A percentile compares a stretch with the other conserved stretches of the same genome.
Conservation (phyloP, 2,329 filamentous ascomycete species). For the Cladosporium sp. region DNA sequence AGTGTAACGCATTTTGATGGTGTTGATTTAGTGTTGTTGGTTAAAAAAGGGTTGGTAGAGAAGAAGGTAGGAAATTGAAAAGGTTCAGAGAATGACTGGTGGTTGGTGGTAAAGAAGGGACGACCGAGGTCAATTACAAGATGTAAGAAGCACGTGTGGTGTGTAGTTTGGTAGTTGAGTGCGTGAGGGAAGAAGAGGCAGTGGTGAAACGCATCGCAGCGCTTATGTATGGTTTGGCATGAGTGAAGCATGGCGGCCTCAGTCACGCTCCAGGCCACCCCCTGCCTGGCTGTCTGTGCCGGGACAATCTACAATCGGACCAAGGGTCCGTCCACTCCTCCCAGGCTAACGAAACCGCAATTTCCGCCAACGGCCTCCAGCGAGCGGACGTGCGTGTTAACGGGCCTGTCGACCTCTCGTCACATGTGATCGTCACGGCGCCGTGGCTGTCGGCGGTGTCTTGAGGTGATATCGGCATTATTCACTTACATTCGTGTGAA, state of each 20-base stretch:
- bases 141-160: slow-evolving; percentile 5
- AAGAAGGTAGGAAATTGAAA: slow-evolving; percentile 5
- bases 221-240: slow-evolving; percentile 9
- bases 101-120: slow-evolving; percentile 13
- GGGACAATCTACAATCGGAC: too few relatives aligned
- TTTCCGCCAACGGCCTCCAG: slow-evolving; percentile 3
- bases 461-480: too few relatives aligned
- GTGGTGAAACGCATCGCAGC: slow-evolving; percentile 9
- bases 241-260: not conserved
- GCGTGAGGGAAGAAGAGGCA: slow-evolving; percentile 8
- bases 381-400: not conserved
- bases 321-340: too few relatives aligned
- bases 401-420: slow-evolving; percentile 2
- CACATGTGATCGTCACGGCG: not conserved
- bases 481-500: too few relatives aligned
- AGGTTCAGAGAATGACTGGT: slow-evolving; percentile 4
- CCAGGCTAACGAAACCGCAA: slow-evolving; percentile 8
- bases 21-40: slow-evolving; percentile 6
- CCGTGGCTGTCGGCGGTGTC: not conserved
- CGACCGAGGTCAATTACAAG: slow-evolving; percentile 16
- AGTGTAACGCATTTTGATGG: slow-evolving; percentile 16
- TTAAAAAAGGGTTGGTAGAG: not conserved
- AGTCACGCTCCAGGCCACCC: not conserved
- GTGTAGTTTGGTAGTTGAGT: not conserved
- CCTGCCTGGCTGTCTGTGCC: slow-evolving; percentile 3